Evolutionary conservation across 208 protist species (phyloP).

Genomic region (Hexamita inflata): DNA sequence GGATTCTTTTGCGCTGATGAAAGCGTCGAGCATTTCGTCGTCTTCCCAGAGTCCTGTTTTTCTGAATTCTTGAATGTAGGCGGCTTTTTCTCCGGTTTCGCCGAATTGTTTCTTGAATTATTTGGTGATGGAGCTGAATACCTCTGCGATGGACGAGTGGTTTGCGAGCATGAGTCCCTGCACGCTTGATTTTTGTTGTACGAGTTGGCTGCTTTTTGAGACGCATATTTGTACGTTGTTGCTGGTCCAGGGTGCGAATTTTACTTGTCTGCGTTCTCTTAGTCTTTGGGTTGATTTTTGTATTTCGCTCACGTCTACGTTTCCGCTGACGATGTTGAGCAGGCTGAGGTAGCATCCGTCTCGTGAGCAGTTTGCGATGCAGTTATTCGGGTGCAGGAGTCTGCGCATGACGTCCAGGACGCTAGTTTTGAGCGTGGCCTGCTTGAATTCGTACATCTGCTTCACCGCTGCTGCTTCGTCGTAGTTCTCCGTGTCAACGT

Average conservation of each 20-base stretch:
- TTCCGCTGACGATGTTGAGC: slow-evolving; percentile 96
- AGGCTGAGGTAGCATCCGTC: slow-evolving; percentile 90
- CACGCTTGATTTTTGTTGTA: slow-evolving; percentile 80
- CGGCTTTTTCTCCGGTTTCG: background rate
- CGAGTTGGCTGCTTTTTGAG: slow-evolving; percentile 79
- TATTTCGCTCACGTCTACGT: slow-evolving; percentile 83
- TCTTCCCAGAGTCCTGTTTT: too few relatives aligned
- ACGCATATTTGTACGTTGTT: slow-evolving; percentile 54
- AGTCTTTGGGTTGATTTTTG: slow-evolving; percentile 93
- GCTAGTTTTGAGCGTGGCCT: slow-evolving; percentile 74
- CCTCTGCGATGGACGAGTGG: slow-evolving; percentile 81
- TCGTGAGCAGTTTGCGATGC: slow-evolving; percentile 76
- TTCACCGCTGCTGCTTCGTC: background rate
- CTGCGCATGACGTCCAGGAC: slow-evolving; percentile 97
- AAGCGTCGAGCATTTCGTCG: too few relatives aligned
- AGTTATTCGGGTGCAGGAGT: slow-evolving; percentile 93
- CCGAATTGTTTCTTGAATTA: slow-evolving; percentile 56
- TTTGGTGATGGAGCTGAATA: slow-evolving; percentile 67
- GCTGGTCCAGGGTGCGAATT: slow-evolving; percentile 95
- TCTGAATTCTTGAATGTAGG: too few relatives aligned
- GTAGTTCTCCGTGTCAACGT: background rate
- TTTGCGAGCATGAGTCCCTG: slow-evolving; percentile 95
- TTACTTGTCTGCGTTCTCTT: slow-evolving; percentile 72
- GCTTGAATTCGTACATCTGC: background rate
- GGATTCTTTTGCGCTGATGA: too few relatives aligned